These are phyloP conservation scores for Triticum aestivum DNA, from an alignment of 176 grass and related monocot genomes.

Conservation along the genomic window IWGSC_CS_RefSeq_v2.1 NC_057804.1:346743251-346743750, in stretches of 20 bases:
- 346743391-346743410: constrained; percentile 80
- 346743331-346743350: not conserved
- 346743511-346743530: constrained; percentile 66
- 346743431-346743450: constrained; percentile 87
- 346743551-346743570: constrained; percentile 55
- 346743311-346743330: not conserved
- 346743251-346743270: constrained; percentile 11
- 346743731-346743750: constrained; percentile 39
- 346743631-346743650: constrained; percentile 1
- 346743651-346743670: constrained; percentile 8
- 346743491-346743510: constrained; percentile 73
- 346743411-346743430: constrained; percentile 93
- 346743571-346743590: constrained; percentile 42
- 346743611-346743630: not conserved
- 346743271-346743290: not conserved
- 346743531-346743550: constrained; percentile 93
- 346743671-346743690: constrained; percentile 12
- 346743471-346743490: constrained; percentile 84
- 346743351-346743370: constrained; percentile 11
- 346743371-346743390: constrained; percentile 89
- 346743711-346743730: constrained; percentile 7
- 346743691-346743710: not conserved
- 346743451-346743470: constrained; percentile 89
- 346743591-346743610: constrained; percentile 27
- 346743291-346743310: not conserved